phyloP scores from a whole-genome alignment of 352 stramenopile species.

The Plasmopara viticola region DNA sequence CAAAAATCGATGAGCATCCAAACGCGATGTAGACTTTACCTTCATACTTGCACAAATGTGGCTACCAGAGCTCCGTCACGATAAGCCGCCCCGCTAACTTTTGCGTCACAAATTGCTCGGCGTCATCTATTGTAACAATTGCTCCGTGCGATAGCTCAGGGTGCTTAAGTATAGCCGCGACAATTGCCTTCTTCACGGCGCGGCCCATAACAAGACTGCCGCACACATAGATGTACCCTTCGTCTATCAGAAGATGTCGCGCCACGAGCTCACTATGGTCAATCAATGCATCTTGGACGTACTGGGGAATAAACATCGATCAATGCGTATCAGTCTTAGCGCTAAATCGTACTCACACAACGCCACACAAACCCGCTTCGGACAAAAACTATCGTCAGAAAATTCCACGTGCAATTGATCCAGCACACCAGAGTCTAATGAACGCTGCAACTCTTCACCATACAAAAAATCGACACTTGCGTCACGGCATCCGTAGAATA shows the following conservation, averaged over 20 bases:
- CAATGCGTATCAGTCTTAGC: slow-evolving; percentile 4
- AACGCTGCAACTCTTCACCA: slow-evolving; percentile 46
- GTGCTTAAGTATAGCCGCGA: slow-evolving; percentile 39
- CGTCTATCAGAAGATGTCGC: slow-evolving; percentile 43
- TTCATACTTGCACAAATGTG: not conserved
- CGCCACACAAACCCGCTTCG: slow-evolving; percentile 41
- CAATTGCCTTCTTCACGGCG: slow-evolving; percentile 62
- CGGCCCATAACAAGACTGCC: slow-evolving; percentile 75
- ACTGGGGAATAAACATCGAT: slow-evolving; percentile 24
- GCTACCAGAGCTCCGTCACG: slow-evolving; percentile 70
- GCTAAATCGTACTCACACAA: not conserved
- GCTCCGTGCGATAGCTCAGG: slow-evolving; percentile 18
- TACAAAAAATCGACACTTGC: slow-evolving; percentile 67
- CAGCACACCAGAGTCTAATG: slow-evolving; percentile 35
- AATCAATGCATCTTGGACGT: slow-evolving; percentile 63
- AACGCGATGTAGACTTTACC: too few species aligned
- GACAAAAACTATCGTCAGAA: slow-evolving; percentile 26
- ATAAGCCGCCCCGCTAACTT: slow-evolving; percentile 38
- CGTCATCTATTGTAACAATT: slow-evolving; percentile 29
- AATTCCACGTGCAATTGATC: slow-evolving; percentile 55
- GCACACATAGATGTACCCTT: slow-evolving; percentile 70
- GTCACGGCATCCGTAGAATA: slow-evolving; percentile 74
- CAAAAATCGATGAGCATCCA: too few species aligned
- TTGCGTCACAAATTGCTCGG: slow-evolving; percentile 41
- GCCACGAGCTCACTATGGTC: slow-evolving; percentile 53